Base-by-base conservation (phyloP, 2,329 filamentous ascomycete species). In the Mycocentrospora acerina region DNA sequence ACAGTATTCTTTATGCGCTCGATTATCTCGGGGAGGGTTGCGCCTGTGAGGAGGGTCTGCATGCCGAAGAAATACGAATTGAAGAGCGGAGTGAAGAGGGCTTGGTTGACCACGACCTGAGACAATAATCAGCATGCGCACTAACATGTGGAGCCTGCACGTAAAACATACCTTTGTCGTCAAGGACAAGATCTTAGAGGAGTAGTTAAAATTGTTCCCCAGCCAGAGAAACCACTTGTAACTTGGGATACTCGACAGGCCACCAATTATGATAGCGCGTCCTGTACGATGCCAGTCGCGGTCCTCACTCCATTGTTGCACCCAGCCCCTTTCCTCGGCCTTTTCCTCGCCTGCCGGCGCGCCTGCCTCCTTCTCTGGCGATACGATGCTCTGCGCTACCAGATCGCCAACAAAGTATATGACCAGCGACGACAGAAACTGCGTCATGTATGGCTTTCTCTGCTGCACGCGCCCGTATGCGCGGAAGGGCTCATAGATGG, bases 161-260 rank as follows among this genome's bases (percentile, higher is more conserved):
- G n/a, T n/a, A n/a, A n/a, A 31, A 32, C 41, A 7, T 40, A 62
- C 62, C 69, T 95, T 95, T 39, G 82, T 81, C 19, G 75, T 74
- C 22, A 96, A 75, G 2, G 86, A 90, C 32, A 88, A 67, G 25
- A 79, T 55, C 53, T 83, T 84, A 19, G 86, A 90, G 7, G 80
- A 54, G 68, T 88, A 95, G 71, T 95, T 95, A 78, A 95, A 95
- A 68, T 83, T 78, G 42, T 80, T 76, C 28, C 86, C 84, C 11
- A 96, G 78, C 69, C 85, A 94, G 52, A 90, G 74, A 70, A 75
- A 94, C 90, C 90, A 95, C 55, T 81, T 80, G 63, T 90, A 95
- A 30, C 79, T 80, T 1, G 90, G 90, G 42, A 95, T 87, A 13
- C 85, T 82, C 9, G 79, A 80, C 32, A 85, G 70, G 2, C 79